Evolutionary conservation across 2,329 filamentous ascomycete genomes (phyloP).

Genomic region (Cytospora piceicola): DNA sequence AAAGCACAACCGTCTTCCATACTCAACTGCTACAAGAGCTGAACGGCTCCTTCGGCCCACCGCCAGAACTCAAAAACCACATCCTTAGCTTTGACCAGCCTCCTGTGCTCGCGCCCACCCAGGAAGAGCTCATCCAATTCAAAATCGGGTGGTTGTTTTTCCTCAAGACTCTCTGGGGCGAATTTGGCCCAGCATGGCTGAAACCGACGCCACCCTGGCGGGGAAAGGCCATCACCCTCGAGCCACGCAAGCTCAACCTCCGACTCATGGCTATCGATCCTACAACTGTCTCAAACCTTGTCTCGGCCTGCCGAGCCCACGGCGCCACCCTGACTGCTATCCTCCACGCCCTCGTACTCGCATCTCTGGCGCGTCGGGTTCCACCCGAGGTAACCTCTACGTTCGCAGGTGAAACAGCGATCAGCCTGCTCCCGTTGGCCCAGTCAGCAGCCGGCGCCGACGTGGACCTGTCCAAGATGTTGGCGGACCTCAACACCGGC

Average conservation of each 20-base stretch:
- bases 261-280: constrained; percentile 43
- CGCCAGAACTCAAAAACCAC: constrained; percentile 32
- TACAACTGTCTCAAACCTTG: constrained; percentile 37
- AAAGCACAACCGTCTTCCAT: constrained; percentile 54
- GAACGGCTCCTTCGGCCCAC: constrained; percentile 33
- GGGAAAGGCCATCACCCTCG: constrained; percentile 42
- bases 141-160: constrained; percentile 47
- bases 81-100: constrained; percentile 40
- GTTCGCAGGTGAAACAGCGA: constrained; percentile 48
- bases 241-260: constrained; percentile 44
- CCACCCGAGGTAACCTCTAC: constrained; percentile 39
- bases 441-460: constrained; percentile 31
- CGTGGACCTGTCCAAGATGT: constrained; percentile 38
- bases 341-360: constrained; percentile 50
- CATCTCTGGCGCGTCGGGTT: constrained; percentile 46
- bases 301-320: constrained; percentile 47
- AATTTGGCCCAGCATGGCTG: constrained; percentile 47
- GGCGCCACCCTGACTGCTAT: constrained; percentile 53
- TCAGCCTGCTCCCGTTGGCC: constrained; percentile 49
- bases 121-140: constrained; percentile 49
- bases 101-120: constrained; percentile 42
- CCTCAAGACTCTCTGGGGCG: constrained; percentile 44
- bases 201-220: constrained; percentile 44
- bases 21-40: constrained; percentile 49
- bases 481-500: constrained; percentile 48